A percentile compares a stretch with the other conserved stretches of the same genome.
Conservation (phyloP, 2,329 filamentous ascomycete genomes). For the Tolypocladium pustulatum region DNA sequence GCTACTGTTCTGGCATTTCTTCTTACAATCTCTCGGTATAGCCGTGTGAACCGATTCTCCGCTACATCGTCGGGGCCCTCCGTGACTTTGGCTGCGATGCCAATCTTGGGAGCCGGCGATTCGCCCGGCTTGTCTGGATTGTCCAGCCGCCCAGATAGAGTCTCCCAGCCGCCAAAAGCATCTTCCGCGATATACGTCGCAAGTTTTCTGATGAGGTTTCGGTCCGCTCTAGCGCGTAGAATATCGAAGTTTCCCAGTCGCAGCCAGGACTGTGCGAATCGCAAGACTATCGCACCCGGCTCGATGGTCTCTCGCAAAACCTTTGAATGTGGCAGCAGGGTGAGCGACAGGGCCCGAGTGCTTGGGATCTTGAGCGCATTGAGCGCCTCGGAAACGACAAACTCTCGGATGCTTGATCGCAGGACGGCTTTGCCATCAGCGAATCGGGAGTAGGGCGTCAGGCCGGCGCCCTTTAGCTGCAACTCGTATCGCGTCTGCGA, state of each 20-base stretch:
- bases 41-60: constrained; percentile 76
- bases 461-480: constrained; percentile 87
- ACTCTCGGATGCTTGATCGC: constrained; percentile 87
- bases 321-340: constrained; percentile 58
- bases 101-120: constrained; percentile 34
- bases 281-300: constrained; percentile 82
- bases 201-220: constrained; percentile 60
- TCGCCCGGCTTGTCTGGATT: constrained; percentile 36
- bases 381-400: constrained; percentile 80
- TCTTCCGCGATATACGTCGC: constrained; percentile 80
- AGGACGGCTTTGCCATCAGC: constrained; percentile 93
- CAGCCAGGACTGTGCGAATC: constrained; percentile 87
- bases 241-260: constrained; percentile 94
- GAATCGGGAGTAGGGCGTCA: constrained; percentile 91
- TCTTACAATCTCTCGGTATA: constrained; percentile 80
- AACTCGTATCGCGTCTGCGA: constrained; percentile 74
- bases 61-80: constrained; percentile 58
- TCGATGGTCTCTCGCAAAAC: constrained; percentile 74
- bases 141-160: constrained; percentile 53
- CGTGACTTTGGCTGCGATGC: constrained; percentile 44
- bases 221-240: constrained; percentile 70
- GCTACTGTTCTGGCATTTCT: constrained; percentile 84
- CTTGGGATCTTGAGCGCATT: constrained; percentile 78
- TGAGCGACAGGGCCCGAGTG: constrained; percentile 77
- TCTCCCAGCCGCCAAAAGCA: constrained; percentile 80